Percentiles rank a stretch among this genome's conserved stretches.
These are phyloP conservation scores for Coniophora puteana DNA, from an alignment of 1,284 basidiomycete genomes.

Conservation along the genomic window DNA sequence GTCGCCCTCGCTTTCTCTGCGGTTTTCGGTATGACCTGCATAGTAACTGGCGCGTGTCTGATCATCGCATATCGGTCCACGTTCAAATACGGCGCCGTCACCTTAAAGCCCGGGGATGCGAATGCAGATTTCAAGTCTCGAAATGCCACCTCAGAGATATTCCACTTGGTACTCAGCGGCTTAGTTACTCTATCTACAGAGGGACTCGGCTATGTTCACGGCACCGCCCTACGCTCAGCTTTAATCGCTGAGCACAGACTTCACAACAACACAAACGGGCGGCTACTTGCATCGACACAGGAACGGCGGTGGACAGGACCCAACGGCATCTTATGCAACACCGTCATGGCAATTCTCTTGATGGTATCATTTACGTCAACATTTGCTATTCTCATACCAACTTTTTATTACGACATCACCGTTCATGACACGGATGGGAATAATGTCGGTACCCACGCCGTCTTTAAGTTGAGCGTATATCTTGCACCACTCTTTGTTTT, in stretches of 20 bases:
- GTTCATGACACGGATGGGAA: too few relatives aligned
- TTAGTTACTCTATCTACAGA: conserved; percentile 26
- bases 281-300: conserved; percentile 19
- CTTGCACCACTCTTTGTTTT: neutral
- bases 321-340: conserved; percentile 20
- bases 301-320: conserved; percentile 17
- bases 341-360: conserved; percentile 25
- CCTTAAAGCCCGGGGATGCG: too few relatives aligned
- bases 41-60: too few relatives aligned
- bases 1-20: too few relatives aligned
- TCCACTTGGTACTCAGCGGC: conserved; percentile 20
- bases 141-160: too few relatives aligned
- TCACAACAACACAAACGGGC: conserved; percentile 29
- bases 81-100: too few relatives aligned
- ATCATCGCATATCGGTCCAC: too few relatives aligned
- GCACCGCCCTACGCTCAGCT: conserved; percentile 23
- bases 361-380: conserved; percentile 19
- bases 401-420: too few relatives aligned
- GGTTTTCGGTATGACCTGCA: too few relatives aligned
- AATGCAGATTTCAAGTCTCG: too few relatives aligned
- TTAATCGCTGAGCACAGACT: conserved; percentile 22
- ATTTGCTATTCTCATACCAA: conserved; percentile 19
- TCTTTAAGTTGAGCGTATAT: too few relatives aligned
- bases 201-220: conserved; percentile 26
- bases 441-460: conserved; percentile 4